A percentile compares a stretch with the other conserved stretches of the same genome.
Conservation (phyloP, 2,329 filamentous ascomycete genomes). For the Fusarium stilboides region DNA sequence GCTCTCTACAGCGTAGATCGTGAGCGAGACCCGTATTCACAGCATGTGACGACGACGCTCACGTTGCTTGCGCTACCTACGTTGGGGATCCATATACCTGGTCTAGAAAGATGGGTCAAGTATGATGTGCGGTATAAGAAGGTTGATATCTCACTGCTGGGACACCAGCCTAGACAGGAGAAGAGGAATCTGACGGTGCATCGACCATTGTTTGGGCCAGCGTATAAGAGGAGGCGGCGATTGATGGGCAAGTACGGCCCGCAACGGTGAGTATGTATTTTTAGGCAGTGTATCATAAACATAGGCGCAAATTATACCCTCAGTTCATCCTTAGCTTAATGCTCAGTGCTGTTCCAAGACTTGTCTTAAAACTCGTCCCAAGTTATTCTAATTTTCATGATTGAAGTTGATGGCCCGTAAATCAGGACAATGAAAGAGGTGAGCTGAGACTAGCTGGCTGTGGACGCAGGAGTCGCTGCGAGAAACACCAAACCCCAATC, state of each 20-base stretch:
- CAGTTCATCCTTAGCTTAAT: background rate
- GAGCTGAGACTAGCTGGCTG: no score
- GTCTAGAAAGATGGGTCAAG: slow-evolving; percentile 63
- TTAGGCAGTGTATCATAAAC: slow-evolving; percentile 4
- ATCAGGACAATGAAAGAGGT: no score
- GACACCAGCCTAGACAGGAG: slow-evolving; percentile 42
- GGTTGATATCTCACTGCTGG: slow-evolving; percentile 61
- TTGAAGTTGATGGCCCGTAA: no score
- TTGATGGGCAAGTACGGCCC: slow-evolving; percentile 37
- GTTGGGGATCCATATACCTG: slow-evolving; percentile 63
- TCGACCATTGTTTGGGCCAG: slow-evolving; percentile 30
- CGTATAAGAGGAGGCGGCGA: slow-evolving; percentile 31
- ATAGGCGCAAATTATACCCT: slow-evolving; percentile 1
- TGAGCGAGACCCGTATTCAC: slow-evolving; percentile 47
- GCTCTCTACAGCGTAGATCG: slow-evolving; percentile 65
- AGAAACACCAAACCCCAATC: no score
- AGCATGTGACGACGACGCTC: slow-evolving; percentile 49
- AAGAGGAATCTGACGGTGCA: slow-evolving; percentile 8
- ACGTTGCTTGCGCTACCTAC: slow-evolving; percentile 69
- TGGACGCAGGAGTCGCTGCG: no score
- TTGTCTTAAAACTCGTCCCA: background rate
- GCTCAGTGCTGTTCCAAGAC: background rate
- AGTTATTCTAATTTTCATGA: background rate
- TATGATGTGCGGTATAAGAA: slow-evolving; percentile 67
- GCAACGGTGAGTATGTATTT: slow-evolving; percentile 21